Evolutionary conservation across 164 flowering plant genomes (phyloP), one percentile per base, ranked within the genome.

Genomic region (Cinnamomum micranthum): DNA sequence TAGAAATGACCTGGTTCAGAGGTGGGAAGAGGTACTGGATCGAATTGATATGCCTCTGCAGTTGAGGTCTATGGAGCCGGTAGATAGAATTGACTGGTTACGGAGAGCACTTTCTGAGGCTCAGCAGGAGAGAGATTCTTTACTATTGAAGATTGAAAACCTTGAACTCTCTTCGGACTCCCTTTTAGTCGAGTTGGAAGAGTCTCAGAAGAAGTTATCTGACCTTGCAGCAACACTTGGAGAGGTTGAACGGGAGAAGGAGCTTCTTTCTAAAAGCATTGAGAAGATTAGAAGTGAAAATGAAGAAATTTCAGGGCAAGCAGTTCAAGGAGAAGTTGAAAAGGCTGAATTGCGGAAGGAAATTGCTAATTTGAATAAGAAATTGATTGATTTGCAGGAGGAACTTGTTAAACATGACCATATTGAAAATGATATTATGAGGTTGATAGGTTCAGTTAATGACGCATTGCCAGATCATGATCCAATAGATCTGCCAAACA

Each of bases 1-100:
- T 76, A 90, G 98, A 81, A 96, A 94, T 84, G 83, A 80, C 68
- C 83, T 92, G 73, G 88, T 96, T 55, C 97, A 88, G 86, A 88
- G 93, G 73, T 94, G 94, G 97, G 99, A 96, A 84, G 92, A 86
- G 74, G 83, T 88, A 52, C 74, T 96, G 83, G 93, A 87, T 72
- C 86, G 78, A 78, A 84, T 96, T 27, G 80, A 89, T 74, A 80
- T 93, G 83, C 97, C 97, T 63, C 68, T 86, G 65, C 94, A 88
- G 50, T 74, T 94, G 78, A 86, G 86, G 65, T 90, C 97, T 23
- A 66, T 86, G 87, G 98, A 96, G 76, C 90, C 95, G 69, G 98
- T 90, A 79, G 89, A 89, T 73, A 86, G 85, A 86, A 87, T 96
- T 76, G 88, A 86, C 74, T 94, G 98, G 98, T 78, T 94, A 75